Conservation (phyloP, 306 rosid genomes). For the Malus asiatica region DNA sequence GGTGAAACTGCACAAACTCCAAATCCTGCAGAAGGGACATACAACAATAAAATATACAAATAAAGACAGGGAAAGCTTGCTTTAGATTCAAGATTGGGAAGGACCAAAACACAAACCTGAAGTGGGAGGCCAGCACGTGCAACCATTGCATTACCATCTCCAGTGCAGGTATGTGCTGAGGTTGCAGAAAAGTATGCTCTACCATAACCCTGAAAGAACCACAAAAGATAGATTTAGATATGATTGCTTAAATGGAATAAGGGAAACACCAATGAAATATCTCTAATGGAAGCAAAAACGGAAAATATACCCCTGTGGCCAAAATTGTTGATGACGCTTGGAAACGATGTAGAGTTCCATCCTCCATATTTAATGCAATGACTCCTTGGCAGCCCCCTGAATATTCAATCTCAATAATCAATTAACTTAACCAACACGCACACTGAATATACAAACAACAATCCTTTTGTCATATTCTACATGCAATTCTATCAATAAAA, state of each 20-base stretch:
- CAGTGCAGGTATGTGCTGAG: conserved; percentile 96
- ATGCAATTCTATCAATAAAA: neutral
- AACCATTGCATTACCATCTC: conserved; percentile 97
- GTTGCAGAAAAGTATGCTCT: conserved; percentile 90
- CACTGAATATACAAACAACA: neutral
- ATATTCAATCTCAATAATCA: conserved; percentile 21
- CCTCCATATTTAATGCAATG: conserved; percentile 82
- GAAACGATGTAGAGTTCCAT: conserved; percentile 91
- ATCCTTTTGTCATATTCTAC: neutral
- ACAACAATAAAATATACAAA: conserved; percentile 2
- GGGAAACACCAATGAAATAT: conserved; percentile 7
- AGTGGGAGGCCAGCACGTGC: conserved; percentile 93
- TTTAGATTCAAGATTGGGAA: conserved; percentile 5
- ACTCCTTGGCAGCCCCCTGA: conserved; percentile 93
- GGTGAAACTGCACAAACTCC: conserved; percentile 98
- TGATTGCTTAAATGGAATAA: neutral
- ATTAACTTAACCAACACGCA: neutral
- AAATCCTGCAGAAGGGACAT: conserved; percentile 52
- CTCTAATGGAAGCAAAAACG: neutral
- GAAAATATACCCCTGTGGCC: conserved; percentile 75
- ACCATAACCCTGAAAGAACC: conserved; percentile 73
- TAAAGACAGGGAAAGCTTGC: conserved; percentile 4
- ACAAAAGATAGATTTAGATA: conserved; percentile 2
- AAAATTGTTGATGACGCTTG: conserved; percentile 76
- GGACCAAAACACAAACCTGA: conserved; percentile 42